These are phyloP conservation scores for Colletotrichum orchidophilum DNA, from an alignment of 2,329 filamentous ascomycete genomes.

Conservation along the genomic window DNA sequence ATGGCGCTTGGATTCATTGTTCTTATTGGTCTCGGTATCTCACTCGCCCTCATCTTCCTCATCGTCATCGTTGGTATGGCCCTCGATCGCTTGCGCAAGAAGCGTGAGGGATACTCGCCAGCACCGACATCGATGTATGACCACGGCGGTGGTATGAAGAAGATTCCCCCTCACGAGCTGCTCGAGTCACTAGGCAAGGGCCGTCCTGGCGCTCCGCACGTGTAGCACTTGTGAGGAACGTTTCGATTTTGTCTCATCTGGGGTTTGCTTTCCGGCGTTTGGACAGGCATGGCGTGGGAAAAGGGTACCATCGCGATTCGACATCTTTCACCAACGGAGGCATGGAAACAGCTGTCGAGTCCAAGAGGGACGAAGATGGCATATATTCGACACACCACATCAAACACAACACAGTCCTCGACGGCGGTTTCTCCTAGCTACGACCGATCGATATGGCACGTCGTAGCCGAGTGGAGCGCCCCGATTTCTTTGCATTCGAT, in stretches of 20 bases:
- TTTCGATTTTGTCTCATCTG: conserved; percentile 18
- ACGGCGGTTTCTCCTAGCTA: background rate
- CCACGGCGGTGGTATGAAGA: conserved; percentile 64
- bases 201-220: conserved; percentile 58
- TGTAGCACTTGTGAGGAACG: conserved; percentile 47
- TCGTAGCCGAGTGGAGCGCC: conserved; percentile 9
- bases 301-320: conserved; percentile 24
- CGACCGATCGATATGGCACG: background rate
- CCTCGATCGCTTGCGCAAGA: conserved; percentile 79
- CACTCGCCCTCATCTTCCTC: conserved; percentile 80
- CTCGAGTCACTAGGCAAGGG: conserved; percentile 62
- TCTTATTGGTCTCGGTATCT: conserved; percentile 81
- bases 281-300: conserved; percentile 41
- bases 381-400: background rate
- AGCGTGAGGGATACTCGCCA: conserved; percentile 82
- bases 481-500: conserved; percentile 32
- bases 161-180: conserved; percentile 70
- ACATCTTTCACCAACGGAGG: conserved; percentile 16
- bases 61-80: conserved; percentile 80
- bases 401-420: background rate
- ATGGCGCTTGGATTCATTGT: conserved; percentile 81
- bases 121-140: conserved; percentile 75
- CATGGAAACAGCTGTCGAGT: background rate
- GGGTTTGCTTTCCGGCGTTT: conserved; percentile 46
- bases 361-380: conserved; percentile 12